These are phyloP conservation scores for Amoeboaphelidium protococcarum DNA, from an alignment of 371 early-diverging fungal species.

Conservation along the genomic window DNA sequence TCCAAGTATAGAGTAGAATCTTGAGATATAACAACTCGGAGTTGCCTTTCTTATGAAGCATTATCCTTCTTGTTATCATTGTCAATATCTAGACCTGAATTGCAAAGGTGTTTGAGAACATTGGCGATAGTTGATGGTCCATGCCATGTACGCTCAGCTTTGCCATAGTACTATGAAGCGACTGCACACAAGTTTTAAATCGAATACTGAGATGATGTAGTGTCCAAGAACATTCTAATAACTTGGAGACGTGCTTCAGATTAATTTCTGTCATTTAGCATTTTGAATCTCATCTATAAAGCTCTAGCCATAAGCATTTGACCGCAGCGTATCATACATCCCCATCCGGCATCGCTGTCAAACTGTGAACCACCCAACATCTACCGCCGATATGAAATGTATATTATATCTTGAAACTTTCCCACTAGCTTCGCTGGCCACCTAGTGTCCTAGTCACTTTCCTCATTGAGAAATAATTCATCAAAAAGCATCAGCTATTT, in stretches of 20 bases:
- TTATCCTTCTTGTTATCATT: background rate
- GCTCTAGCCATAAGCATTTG: constrained; percentile 80
- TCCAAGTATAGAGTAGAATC: constrained; percentile 45
- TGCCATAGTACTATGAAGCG: constrained; percentile 47
- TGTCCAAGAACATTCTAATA: background rate
- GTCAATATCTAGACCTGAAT: background rate
- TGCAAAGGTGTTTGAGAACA: constrained; percentile 22
- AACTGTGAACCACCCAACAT: background rate
- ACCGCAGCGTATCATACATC: constrained; percentile 87
- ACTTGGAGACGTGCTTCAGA: background rate
- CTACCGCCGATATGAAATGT: background rate
- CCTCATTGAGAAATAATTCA: background rate
- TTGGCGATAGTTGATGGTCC: constrained; percentile 78
- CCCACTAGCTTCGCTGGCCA: background rate
- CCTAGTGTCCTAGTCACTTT: background rate
- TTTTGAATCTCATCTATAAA: constrained; percentile 17
- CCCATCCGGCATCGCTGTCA: constrained; percentile 45
- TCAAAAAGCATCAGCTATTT: too few species aligned
- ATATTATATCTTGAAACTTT: background rate
- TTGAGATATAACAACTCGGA: constrained; percentile 28
- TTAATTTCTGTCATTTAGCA: background rate
- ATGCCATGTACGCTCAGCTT: constrained; percentile 86
- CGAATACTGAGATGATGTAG: constrained; percentile 37
- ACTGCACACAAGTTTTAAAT: constrained; percentile 71
- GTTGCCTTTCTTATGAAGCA: constrained; percentile 1